Percentiles rank a stretch among this genome's conserved stretches.
Evolutionary conservation across 2,329 filamentous ascomycete species (phyloP).

Genomic region (Colletotrichum limetticola): DNA sequence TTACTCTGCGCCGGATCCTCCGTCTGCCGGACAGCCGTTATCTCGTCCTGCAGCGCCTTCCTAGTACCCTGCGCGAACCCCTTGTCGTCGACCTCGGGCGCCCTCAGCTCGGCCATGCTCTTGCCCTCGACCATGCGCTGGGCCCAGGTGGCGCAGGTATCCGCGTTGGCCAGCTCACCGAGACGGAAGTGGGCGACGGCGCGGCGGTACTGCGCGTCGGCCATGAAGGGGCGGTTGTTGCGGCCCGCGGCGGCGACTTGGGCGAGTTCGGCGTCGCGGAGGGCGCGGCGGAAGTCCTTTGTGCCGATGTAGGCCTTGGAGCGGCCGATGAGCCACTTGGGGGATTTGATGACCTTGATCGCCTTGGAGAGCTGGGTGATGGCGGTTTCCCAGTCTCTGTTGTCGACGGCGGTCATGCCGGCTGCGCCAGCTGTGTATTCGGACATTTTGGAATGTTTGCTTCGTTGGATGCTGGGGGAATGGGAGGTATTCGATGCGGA

Average conservation of each 20-base stretch:
- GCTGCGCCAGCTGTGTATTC: constrained; percentile 60
- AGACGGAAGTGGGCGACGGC: constrained; percentile 79
- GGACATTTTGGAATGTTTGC: constrained; percentile 55
- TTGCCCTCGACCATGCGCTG: constrained; percentile 54
- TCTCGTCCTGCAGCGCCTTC: constrained; percentile 42
- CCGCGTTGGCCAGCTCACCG: constrained; percentile 78
- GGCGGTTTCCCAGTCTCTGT: constrained; percentile 73
- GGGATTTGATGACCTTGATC: constrained; percentile 73
- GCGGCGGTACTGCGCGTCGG: constrained; percentile 84
- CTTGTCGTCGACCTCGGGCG: constrained; percentile 52
- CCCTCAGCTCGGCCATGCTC: constrained; percentile 46
- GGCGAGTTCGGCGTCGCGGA: constrained; percentile 76
- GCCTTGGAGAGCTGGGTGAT: constrained; percentile 76
- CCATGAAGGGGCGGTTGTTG: constrained; percentile 79
- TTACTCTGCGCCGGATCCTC: constrained; percentile 37
- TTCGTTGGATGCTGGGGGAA: background rate
- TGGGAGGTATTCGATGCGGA: background rate
- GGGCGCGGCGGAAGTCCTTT: constrained; percentile 69
- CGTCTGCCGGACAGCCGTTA: constrained; percentile 42
- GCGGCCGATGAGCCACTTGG: constrained; percentile 83
- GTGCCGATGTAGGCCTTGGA: constrained; percentile 80
- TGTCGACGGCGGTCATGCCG: constrained; percentile 74
- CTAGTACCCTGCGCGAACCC: constrained; percentile 59
- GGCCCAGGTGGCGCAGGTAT: constrained; percentile 73
- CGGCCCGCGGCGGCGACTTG: constrained; percentile 72